phyloP scores from a whole-genome alignment of 352 stramenopile species.

The Pythium phragmiticola region DNA sequence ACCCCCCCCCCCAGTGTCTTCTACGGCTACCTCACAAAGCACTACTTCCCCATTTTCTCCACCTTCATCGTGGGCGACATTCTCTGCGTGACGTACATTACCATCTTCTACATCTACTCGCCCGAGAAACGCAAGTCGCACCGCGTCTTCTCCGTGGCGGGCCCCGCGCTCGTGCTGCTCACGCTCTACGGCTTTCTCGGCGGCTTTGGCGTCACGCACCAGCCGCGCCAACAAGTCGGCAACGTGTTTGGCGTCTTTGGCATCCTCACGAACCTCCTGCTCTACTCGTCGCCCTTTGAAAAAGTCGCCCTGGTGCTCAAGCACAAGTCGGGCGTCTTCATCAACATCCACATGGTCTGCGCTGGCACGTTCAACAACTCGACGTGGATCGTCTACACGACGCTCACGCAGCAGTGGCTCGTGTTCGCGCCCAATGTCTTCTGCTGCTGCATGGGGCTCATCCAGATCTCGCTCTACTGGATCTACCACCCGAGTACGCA shows the following conservation, averaged over 20 bases:
- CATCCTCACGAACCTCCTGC: constrained; percentile 42
- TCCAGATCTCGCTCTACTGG: constrained; percentile 41
- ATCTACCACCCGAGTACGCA: constrained; percentile 52
- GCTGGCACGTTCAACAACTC: constrained; percentile 48
- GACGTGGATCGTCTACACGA: constrained; percentile 43
- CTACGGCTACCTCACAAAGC: constrained; percentile 18
- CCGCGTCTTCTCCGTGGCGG: constrained; percentile 23
- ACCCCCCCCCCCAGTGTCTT: not conserved
- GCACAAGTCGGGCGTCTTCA: constrained; percentile 25
- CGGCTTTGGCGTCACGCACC: constrained; percentile 30
- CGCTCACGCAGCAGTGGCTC: constrained; percentile 41
- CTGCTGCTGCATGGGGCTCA: constrained; percentile 34
- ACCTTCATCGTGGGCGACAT: constrained; percentile 47
- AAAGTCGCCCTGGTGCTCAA: constrained; percentile 25
- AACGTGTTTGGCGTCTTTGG: constrained; percentile 37
- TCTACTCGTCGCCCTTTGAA: constrained; percentile 58
- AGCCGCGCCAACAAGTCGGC: constrained; percentile 29
- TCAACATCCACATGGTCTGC: constrained; percentile 49
- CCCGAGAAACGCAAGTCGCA: constrained; percentile 40
- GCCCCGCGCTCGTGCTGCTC: constrained; percentile 25
- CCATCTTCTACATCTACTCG: constrained; percentile 47
- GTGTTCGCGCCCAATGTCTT: constrained; percentile 51
- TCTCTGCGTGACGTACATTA: constrained; percentile 40
- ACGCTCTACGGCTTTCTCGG: constrained; percentile 43
- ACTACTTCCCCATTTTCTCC: constrained; percentile 50